Evolutionary conservation across 2,329 filamentous ascomycete genomes (phyloP).

Genomic region (Allantophomopsis lycopodina): DNA sequence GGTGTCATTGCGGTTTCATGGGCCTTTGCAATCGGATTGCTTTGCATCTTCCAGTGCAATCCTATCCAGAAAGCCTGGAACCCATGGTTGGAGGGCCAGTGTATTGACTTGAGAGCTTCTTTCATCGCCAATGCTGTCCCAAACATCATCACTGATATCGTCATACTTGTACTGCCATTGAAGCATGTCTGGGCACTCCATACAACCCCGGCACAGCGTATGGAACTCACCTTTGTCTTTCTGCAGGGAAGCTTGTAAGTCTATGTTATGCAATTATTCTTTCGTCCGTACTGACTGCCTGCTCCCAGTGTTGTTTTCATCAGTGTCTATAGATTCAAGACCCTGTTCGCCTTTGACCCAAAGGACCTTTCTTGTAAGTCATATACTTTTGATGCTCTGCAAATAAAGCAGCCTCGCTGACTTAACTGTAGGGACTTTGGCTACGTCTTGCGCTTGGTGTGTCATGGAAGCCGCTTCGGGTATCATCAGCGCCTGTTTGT

Average conservation of each 20-base stretch:
- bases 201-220: constrained; percentile 10
- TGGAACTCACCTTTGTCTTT: constrained; percentile 16
- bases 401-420: constrained; percentile 5
- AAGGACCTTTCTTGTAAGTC: constrained; percentile 15
- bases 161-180: constrained; percentile 20
- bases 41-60: constrained; percentile 25
- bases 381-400: constrained; percentile 1
- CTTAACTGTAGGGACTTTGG: constrained; percentile 16
- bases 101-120: constrained; percentile 23
- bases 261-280: too few species aligned
- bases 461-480: constrained; percentile 19
- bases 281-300: too few species aligned
- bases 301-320: constrained; percentile 1
- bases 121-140: constrained; percentile 30
- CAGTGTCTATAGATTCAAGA: constrained; percentile 2
- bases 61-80: constrained; percentile 23
- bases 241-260: constrained; percentile 21
- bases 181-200: constrained; percentile 18
- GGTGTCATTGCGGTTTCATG: constrained; percentile 15
- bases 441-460: constrained; percentile 19
- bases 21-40: constrained; percentile 17
- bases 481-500: constrained; percentile 27
- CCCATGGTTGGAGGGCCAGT: constrained; percentile 19
- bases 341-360: constrained; percentile 1
- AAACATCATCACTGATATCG: constrained; percentile 24